Conservation (phyloP, 352 stramenopile genomes). For the Pythium angustatum region DNA sequence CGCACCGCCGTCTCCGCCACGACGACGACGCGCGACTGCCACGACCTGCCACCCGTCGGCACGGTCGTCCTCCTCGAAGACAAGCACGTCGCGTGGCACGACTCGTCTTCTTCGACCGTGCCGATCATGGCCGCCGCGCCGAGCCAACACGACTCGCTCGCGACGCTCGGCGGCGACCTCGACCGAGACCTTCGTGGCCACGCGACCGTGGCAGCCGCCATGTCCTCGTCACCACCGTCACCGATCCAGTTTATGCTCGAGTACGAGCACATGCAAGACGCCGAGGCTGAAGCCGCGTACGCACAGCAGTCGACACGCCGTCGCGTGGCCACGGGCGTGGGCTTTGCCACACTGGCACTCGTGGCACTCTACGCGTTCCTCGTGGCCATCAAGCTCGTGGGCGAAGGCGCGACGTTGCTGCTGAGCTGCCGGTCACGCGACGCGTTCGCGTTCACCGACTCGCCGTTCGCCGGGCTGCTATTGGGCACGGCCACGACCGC, state of each 20-base stretch:
- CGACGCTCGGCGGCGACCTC: constrained; percentile 16
- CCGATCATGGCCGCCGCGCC: constrained; percentile 14
- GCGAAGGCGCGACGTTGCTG: constrained; percentile 69
- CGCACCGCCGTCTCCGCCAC: no score
- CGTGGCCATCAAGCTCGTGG: constrained; percentile 76
- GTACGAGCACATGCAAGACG: constrained; percentile 31
- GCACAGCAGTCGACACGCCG: constrained; percentile 12
- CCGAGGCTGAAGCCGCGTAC: constrained; percentile 27
- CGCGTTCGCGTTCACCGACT: constrained; percentile 72
- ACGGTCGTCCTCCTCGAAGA: no score
- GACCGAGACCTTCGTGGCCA: no score
- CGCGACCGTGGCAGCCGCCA: no score
- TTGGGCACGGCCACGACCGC: constrained; percentile 70
- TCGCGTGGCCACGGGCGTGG: constrained; percentile 4
- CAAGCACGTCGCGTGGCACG: no score
- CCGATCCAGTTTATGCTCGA: constrained; percentile 28
- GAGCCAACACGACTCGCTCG: constrained; percentile 10
- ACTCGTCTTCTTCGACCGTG: constrained; percentile 21
- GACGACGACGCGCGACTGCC: no score
- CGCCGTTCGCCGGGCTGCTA: constrained; percentile 75
- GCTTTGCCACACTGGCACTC: constrained; percentile 35
- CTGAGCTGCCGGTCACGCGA: constrained; percentile 63
- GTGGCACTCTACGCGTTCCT: constrained; percentile 82
- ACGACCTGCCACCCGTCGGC: no score
- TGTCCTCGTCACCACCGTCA: background rate